Percentiles rank a stretch among this genome's conserved stretches.
phyloP scores from a whole-genome alignment of 2,329 filamentous ascomycete species.

The Blumeria graminis region DNA sequence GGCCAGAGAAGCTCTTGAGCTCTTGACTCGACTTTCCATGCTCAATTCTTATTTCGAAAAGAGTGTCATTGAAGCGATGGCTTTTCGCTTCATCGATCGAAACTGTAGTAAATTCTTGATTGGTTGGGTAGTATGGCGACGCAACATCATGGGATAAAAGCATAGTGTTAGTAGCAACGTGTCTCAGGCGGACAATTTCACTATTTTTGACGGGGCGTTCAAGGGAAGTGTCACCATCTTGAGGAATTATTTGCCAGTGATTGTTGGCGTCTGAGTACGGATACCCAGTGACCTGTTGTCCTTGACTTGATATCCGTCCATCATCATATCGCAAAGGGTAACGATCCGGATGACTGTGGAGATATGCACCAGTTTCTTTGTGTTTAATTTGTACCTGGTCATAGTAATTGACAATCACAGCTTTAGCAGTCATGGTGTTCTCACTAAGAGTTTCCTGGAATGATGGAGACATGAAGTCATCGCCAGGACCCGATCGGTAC shows the following conservation, averaged over 20 bases:
- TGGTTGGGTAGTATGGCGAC: constrained; percentile 86
- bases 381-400: constrained; percentile 72
- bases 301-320: constrained; percentile 87
- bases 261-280: constrained; percentile 98
- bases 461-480: constrained; percentile 96
- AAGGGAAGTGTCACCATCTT: constrained; percentile 29
- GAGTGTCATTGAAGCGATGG: constrained; percentile 59
- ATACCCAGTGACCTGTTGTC: constrained; percentile 94
- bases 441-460: constrained; percentile 95
- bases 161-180: constrained; percentile 63
- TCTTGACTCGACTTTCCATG: constrained; percentile 57
- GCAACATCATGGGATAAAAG: constrained; percentile 91
- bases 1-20: constrained; percentile 72
- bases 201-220: constrained; percentile 54
- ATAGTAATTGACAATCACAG: constrained; percentile 70
- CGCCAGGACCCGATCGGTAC: constrained; percentile 68
- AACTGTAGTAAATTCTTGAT: constrained; percentile 92
- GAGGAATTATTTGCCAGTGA: constrained; percentile 79
- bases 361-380: constrained; percentile 91
- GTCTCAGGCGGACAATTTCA: constrained; percentile 66
- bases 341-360: constrained; percentile 73
- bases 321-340: constrained; percentile 95
- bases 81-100: constrained; percentile 45
- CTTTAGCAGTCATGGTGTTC: constrained; percentile 75
- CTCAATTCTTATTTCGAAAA: constrained; percentile 84